Percentiles rank a stretch among this genome's conserved stretches.
phyloP scores from a whole-genome alignment of 352 stramenopile species.

The Thraustotheca clavata region DNA sequence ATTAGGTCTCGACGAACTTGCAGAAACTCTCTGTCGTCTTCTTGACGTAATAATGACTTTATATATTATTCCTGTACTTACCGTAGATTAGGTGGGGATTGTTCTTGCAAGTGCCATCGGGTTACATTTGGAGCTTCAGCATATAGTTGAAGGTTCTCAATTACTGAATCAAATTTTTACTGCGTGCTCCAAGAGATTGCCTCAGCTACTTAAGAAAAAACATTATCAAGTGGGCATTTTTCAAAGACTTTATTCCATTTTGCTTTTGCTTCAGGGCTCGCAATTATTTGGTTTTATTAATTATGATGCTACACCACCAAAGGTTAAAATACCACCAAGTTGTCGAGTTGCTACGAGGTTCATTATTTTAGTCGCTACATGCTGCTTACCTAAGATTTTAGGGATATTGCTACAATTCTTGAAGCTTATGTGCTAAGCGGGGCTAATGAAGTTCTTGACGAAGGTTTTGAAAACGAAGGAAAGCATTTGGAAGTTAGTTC shows the following conservation, averaged over 20 bases:
- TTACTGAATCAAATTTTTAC: constrained; percentile 4
- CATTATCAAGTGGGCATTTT: not conserved
- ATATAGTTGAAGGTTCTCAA: not conserved
- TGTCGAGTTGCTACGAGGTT: constrained; percentile 7
- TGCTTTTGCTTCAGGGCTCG: constrained; percentile 1
- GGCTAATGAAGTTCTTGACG: not conserved
- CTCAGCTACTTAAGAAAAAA: not conserved
- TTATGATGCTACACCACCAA: not conserved
- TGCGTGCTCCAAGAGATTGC: not conserved
- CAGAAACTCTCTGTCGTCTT: not conserved
- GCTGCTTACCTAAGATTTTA: not conserved
- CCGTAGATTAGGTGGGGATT: not conserved
- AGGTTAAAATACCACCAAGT: not conserved
- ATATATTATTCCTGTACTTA: not conserved
- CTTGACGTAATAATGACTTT: not conserved
- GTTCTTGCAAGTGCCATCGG: not conserved
- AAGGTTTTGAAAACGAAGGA: not conserved
- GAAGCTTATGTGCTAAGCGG: not conserved
- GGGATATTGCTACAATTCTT: not conserved
- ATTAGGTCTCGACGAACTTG: not conserved
- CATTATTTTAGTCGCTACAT: not conserved
- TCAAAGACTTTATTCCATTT: constrained; percentile 7
- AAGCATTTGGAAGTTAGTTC: not conserved
- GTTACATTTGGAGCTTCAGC: not conserved
- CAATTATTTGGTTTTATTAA: not conserved